These are phyloP conservation scores for Ophiocordyceps camponoti-leonardi DNA, from an alignment of 2,329 filamentous ascomycete species.

Conservation along the genomic window DNA sequence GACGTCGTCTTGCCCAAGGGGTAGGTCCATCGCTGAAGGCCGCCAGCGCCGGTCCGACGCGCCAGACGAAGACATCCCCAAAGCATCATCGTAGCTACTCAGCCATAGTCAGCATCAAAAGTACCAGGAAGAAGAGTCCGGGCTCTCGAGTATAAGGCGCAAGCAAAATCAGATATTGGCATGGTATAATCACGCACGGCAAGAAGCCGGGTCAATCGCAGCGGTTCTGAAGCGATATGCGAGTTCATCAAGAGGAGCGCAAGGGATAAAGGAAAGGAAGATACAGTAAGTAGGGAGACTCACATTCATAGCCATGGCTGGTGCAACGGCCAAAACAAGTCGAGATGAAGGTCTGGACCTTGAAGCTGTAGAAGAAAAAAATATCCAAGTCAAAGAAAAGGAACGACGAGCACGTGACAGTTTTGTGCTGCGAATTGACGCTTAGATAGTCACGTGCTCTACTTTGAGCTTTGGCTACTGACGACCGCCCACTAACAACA, in stretches of 20 bases:
- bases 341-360: no score
- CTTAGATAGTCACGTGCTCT: no score
- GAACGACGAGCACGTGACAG: no score
- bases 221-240: slow-evolving; percentile 30
- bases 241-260: slow-evolving; percentile 20
- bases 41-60: slow-evolving; percentile 5
- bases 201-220: slow-evolving; percentile 27
- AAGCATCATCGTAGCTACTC: slow-evolving; percentile 18
- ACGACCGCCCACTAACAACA: no score
- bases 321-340: no score
- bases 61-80: slow-evolving; percentile 19
- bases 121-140: background rate
- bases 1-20: background rate
- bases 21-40: slow-evolving; percentile 2
- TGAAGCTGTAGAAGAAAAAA: background rate
- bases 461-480: no score
- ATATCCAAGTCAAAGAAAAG: no score
- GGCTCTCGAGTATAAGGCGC: background rate
- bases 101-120: background rate
- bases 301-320: slow-evolving; percentile 18
- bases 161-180: slow-evolving; percentile 19
- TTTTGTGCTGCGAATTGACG: no score
- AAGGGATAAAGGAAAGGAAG: background rate
- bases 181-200: slow-evolving; percentile 25
- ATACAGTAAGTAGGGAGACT: slow-evolving; percentile 7